Conservation (phyloP, 192 early-diverging fungal species). For the Backusella macrospora region DNA sequence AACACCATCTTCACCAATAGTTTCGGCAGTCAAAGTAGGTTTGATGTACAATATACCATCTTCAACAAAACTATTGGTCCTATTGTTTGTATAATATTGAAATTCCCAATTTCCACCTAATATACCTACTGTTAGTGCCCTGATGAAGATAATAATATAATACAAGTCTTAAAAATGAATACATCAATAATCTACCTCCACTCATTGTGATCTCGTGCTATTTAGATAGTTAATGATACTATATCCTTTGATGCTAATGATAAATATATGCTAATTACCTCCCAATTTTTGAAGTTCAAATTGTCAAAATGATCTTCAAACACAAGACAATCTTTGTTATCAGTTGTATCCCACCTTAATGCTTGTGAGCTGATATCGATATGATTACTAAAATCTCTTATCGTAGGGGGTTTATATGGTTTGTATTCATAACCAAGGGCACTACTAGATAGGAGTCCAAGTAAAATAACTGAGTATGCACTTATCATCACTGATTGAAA, state of each 20-base stretch:
- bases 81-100: constrained; percentile 44
- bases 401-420: not conserved
- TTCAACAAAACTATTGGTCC: constrained; percentile 61
- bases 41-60: constrained; percentile 62
- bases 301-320: constrained; percentile 40
- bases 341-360: constrained; percentile 3
- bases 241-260: not conserved
- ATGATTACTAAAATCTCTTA: not conserved
- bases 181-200: constrained; percentile 22
- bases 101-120: constrained; percentile 40
- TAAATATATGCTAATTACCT: constrained; percentile 31
- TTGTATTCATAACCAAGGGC: constrained; percentile 14
- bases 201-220: constrained; percentile 38
- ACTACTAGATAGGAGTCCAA: not conserved
- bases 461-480: not conserved
- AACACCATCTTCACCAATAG: constrained; percentile 49
- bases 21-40: constrained; percentile 59
- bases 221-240: not conserved
- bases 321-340: constrained; percentile 29
- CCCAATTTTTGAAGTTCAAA: constrained; percentile 34
- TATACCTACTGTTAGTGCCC: not conserved
- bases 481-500: not conserved
- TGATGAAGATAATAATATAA: not conserved
- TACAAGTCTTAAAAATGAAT: not conserved
- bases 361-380: not conserved